Conservation (phyloP, 1,284 basidiomycete species). For the Albatrellus sp. region DNA sequence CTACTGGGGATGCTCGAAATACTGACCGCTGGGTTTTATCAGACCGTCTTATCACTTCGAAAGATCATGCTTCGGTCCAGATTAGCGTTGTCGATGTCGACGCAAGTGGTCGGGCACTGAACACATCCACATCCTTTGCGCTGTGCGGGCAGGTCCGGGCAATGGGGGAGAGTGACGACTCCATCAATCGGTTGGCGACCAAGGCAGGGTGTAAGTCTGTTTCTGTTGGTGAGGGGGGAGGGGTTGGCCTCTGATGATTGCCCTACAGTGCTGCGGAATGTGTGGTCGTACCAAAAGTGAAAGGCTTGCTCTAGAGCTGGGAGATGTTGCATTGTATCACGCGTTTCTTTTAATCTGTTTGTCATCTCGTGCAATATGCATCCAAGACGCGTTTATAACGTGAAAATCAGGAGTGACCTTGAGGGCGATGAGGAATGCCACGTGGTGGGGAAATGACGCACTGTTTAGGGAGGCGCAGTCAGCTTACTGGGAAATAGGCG, state of each 20-base stretch:
- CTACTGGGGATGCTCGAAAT: background rate
- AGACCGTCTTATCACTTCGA: slow-evolving; percentile 95
- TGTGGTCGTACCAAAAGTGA: slow-evolving; percentile 63
- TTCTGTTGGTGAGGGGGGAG: background rate
- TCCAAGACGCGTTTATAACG: too few species aligned
- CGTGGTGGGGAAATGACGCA: too few species aligned
- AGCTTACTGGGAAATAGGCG: too few species aligned
- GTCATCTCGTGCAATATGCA: slow-evolving; percentile 3
- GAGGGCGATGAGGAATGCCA: too few species aligned
- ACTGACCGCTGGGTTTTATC: slow-evolving; percentile 10
- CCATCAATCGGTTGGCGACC: slow-evolving; percentile 92
- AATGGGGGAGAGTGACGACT: slow-evolving; percentile 94
- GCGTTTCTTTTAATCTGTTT: slow-evolving; percentile 1
- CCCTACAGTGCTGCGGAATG: background rate
- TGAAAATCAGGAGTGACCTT: too few species aligned
- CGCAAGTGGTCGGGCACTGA: slow-evolving; percentile 79
- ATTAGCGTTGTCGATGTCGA: slow-evolving; percentile 94
- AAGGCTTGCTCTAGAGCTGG: slow-evolving; percentile 5
- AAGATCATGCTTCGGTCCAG: slow-evolving; percentile 98
- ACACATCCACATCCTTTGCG: slow-evolving; percentile 86
- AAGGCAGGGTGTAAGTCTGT: slow-evolving; percentile 80
- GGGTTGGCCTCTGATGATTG: background rate
- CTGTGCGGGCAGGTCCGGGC: slow-evolving; percentile 91
- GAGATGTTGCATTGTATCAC: background rate
- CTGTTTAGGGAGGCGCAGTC: too few species aligned